Evolutionary conservation across 75 land plant species (phyloP).

Genomic region (Chamaecyparis obtusa): DNA sequence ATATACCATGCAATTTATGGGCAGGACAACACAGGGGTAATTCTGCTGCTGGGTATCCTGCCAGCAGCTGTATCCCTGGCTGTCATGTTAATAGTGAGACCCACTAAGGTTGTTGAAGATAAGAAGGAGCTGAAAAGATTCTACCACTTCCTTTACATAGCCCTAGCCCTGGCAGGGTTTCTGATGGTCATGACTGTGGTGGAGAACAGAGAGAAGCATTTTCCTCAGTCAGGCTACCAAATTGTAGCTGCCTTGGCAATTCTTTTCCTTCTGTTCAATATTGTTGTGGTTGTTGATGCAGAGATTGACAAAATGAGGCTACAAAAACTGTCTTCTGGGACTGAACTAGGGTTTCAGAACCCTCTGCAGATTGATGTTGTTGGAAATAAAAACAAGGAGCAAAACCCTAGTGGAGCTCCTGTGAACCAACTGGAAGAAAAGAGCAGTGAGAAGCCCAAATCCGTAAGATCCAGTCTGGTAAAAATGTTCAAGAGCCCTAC

Average conservation of each 20-base stretch:
- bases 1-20: not conserved
- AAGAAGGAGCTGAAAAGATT: constrained; percentile 10
- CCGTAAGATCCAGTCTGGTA: not conserved
- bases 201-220: constrained; percentile 6
- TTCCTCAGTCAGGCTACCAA: constrained; percentile 21
- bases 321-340: too few relatives aligned
- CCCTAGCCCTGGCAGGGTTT: not conserved
- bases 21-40: not conserved
- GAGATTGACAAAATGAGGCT: constrained; percentile 18
- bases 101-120: not conserved
- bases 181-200: constrained; percentile 15
- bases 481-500: constrained; percentile 19
- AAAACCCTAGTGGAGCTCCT: not conserved
- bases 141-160: constrained; percentile 21
- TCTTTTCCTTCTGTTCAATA: constrained; percentile 30
- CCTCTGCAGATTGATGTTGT: not conserved
- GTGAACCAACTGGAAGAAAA: not conserved
- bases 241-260: constrained; percentile 17
- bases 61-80: not conserved
- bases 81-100: not conserved
- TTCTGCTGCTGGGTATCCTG: not conserved
- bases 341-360: not conserved
- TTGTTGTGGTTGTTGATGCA: constrained; percentile 29
- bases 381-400: not conserved
- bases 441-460: too few relatives aligned